Conservation (phyloP, 2,329 filamentous ascomycete genomes). For the Macrophomina phaseolina region DNA sequence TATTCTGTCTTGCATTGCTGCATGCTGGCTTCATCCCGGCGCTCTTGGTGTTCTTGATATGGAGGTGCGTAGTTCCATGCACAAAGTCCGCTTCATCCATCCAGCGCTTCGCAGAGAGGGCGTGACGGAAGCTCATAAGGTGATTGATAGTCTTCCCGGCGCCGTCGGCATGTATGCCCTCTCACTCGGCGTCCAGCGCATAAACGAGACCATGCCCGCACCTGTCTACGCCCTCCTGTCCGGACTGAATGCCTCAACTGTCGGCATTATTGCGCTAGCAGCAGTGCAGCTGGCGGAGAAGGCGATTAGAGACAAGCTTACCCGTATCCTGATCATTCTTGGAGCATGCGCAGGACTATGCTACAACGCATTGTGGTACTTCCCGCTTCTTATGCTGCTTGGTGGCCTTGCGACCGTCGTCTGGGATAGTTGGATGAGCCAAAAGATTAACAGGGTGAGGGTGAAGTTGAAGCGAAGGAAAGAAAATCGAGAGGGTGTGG, state of each 20-base stretch:
- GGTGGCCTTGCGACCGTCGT: slow-evolving; percentile 60
- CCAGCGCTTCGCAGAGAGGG: too few species aligned
- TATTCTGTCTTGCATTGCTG: background rate
- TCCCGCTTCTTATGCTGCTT: slow-evolving; percentile 28
- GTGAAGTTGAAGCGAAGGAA: slow-evolving; percentile 31
- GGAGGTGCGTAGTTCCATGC: background rate
- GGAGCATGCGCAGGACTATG: background rate
- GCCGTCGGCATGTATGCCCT: background rate
- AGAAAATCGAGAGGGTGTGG: slow-evolving; percentile 21
- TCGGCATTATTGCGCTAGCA: slow-evolving; percentile 73
- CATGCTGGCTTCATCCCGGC: background rate
- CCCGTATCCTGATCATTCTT: background rate
- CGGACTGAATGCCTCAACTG: slow-evolving; percentile 73
- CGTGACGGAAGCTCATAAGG: too few species aligned
- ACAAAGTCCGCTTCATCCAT: background rate
- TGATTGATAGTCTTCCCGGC: background rate
- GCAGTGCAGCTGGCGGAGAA: slow-evolving; percentile 55
- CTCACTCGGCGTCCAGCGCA: background rate
- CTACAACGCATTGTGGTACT: background rate
- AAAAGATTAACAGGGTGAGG: slow-evolving; percentile 42
- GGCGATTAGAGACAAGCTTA: background rate
- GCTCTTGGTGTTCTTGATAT: background rate
- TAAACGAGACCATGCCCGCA: background rate
- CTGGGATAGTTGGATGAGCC: slow-evolving; percentile 62
- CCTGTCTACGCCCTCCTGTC: slow-evolving; percentile 52